Conservation (phyloP, 2,329 filamentous ascomycete genomes). For the Diaporthe capsici region DNA sequence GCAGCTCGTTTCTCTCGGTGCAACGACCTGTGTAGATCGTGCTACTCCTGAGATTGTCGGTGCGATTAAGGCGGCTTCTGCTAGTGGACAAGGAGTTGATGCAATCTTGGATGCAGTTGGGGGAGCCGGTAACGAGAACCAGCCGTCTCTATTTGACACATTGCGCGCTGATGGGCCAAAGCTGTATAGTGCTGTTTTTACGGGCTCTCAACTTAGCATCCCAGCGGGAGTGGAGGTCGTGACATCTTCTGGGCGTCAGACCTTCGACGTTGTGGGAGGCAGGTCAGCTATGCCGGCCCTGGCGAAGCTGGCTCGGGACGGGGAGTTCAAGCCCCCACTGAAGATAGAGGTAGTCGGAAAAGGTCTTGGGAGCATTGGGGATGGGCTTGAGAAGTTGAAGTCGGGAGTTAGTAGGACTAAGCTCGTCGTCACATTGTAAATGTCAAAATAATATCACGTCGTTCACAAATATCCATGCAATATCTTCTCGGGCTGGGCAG, state of each 20-base stretch:
- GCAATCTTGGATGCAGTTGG: slow-evolving; percentile 52
- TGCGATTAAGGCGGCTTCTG: slow-evolving; percentile 44
- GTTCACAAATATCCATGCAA: too few species aligned
- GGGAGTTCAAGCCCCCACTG: slow-evolving; percentile 48
- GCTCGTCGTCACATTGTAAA: slow-evolving; percentile 45
- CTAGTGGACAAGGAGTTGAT: slow-evolving; percentile 49
- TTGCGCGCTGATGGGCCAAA: slow-evolving; percentile 48
- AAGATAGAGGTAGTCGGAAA: slow-evolving; percentile 48
- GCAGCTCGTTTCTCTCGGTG: slow-evolving; percentile 45
- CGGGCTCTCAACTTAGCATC: slow-evolving; percentile 44
- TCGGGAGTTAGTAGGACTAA: slow-evolving; percentile 50
- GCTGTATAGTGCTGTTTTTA: slow-evolving; percentile 50
- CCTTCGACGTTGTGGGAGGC: slow-evolving; percentile 45
- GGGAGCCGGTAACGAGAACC: slow-evolving; percentile 43
- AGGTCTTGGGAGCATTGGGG: slow-evolving; percentile 45
- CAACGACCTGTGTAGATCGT: slow-evolving; percentile 43
- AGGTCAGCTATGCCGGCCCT: slow-evolving; percentile 44
- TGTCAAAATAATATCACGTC: too few species aligned
- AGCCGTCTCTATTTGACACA: slow-evolving; percentile 46
- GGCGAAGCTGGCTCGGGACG: slow-evolving; percentile 45
- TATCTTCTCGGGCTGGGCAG: too few species aligned
- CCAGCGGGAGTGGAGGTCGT: slow-evolving; percentile 48
- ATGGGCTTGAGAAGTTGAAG: slow-evolving; percentile 47
- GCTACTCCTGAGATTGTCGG: slow-evolving; percentile 40
- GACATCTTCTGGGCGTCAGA: slow-evolving; percentile 46